Percentiles rank a stretch among this genome's conserved stretches.
Evolutionary conservation across 768 basidiomycete species (phyloP).

Genomic region (Chlorophyllum brunneum): DNA sequence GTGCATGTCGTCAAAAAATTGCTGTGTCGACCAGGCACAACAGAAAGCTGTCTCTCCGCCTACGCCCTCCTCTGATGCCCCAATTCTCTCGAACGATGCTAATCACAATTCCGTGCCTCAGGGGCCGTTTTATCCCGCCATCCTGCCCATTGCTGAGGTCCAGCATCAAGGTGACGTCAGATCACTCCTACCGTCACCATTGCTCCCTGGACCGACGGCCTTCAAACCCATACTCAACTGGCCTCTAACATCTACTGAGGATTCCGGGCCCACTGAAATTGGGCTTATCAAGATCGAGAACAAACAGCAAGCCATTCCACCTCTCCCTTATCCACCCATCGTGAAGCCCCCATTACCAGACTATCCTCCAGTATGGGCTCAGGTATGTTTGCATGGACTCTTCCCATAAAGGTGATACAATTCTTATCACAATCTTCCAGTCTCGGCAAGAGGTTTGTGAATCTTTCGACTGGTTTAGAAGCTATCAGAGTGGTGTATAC

Average conservation of each 20-base stretch:
- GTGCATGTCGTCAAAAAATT: not conserved
- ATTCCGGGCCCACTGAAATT: not conserved
- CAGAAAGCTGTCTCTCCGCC: not conserved
- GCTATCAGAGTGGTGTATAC: conserved; percentile 82
- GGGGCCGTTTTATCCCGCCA: not conserved
- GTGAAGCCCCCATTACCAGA: conserved; percentile 17
- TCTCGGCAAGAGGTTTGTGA: conserved; percentile 86
- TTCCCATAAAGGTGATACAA: conserved; percentile 2
- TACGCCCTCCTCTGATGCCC: not conserved
- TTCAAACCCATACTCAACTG: not conserved
- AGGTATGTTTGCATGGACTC: conserved; percentile 24
- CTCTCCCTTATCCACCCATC: not conserved
- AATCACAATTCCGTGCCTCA: not conserved
- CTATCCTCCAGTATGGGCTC: conserved; percentile 41
- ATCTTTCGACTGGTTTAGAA: conserved; percentile 67
- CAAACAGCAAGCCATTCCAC: not conserved
- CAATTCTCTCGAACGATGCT: not conserved
- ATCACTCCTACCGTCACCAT: not conserved
- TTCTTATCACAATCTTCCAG: conserved; percentile 30
- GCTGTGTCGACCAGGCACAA: not conserved
- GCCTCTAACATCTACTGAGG: not conserved
- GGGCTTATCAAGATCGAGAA: not conserved
- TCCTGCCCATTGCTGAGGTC: no score
- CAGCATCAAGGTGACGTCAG: not conserved
- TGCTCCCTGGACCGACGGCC: not conserved